Evolutionary conservation across 106 monocot species (phyloP), one percentile per base, ranked within the genome.

Genomic region (Dendrobium catenatum): DNA sequence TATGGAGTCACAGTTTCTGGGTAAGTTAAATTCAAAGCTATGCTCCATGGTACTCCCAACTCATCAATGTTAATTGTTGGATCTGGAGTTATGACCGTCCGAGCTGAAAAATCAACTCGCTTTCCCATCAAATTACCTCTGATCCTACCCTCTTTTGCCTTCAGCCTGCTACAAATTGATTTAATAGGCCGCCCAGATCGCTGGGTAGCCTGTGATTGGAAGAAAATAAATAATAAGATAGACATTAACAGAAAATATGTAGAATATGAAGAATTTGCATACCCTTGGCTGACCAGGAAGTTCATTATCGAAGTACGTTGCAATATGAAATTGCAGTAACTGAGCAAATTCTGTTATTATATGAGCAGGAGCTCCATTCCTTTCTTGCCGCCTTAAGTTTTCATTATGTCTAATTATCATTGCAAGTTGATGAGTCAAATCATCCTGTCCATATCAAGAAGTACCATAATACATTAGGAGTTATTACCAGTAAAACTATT

Each of bases 251-350:
- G 4, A 19, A n/a, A 74, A 22, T 44, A 74, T 43, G 15, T 13
- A 51, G 51, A 51, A 3, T 13, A 51, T 15, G 51, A 42, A 49
- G 68, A 68, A 48, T 49, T 22, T 10, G 29, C 43, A 54, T 89
- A 95, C 98, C 88, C 98, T 99, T 78, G 98, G 98, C 86, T 95
- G 98, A 43, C 98, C 98, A 84, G 98, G 95, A 79, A 99, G 88
- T 79, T 99, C 98, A 81, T 99, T 99, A 72, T 99, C 98, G 78
- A 99, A 99, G 80, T 99, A 99, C 81, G 98, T 99, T 47, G 98
- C 98, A 77, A 99, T 93, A 72, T 95, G 98, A 82, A 99, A 99
- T 67, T 99, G 98, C 49, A 99, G 80, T 43, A 99, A 83, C 76
- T 95, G 98, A 24, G 98, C 98, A 91, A 99, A 99, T 76, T 99